Evolutionary conservation across 1,284 basidiomycete genomes (phyloP), one percentile per base, ranked within the genome.

Genomic region (Vanrija pseudolonga): DNA sequence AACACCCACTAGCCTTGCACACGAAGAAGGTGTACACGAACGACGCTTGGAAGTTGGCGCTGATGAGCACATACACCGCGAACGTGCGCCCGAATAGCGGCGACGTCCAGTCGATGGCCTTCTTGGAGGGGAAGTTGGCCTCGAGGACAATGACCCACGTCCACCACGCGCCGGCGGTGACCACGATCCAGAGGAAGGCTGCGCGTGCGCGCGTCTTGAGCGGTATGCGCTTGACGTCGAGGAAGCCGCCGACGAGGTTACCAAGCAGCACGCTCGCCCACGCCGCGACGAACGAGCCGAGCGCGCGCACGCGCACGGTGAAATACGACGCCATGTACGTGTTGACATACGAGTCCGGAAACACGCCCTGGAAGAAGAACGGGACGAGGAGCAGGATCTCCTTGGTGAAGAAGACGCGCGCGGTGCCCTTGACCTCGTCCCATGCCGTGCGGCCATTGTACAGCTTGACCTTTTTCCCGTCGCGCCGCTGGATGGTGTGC

Each of bases 201-300:
- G n/a, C n/a, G 39, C 39, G 39, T n/a, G 39, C 19, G 8, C 19
- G n/a, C 7, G 7, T 40, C 39, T 12, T 40, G n/a, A 19, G 39
- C 39, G 39, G 15, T 6, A n/a, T 9, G n/a, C 39, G 39, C 39
- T 19, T 40, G n/a, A 40, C 3, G n/a, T 40, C 39, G 8, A 40
- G 60, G 37, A 65, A 56, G 49, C 42, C 32, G 1, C 32, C 32
- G 9, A 32, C 19, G 39, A 40, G n/a, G n/a, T 20, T 40, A 7
- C 39, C 39, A n/a, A 40, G 39, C 6, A 40, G 6, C 32, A 40
- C 19, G n/a, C 39, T 8, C n/a, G 39, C 39, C n/a, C n/a, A 18
- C n/a, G 39, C 39, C 6, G 39, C n/a, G 12, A 40, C 19, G n/a
- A 40, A 40, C n/a, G n/a, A 18, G n/a, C 39, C 39, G 19, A 40